These are phyloP conservation scores for Talaromyces sp. DNA, from an alignment of 2,329 filamentous ascomycete species.

Conservation along the genomic window DNA sequence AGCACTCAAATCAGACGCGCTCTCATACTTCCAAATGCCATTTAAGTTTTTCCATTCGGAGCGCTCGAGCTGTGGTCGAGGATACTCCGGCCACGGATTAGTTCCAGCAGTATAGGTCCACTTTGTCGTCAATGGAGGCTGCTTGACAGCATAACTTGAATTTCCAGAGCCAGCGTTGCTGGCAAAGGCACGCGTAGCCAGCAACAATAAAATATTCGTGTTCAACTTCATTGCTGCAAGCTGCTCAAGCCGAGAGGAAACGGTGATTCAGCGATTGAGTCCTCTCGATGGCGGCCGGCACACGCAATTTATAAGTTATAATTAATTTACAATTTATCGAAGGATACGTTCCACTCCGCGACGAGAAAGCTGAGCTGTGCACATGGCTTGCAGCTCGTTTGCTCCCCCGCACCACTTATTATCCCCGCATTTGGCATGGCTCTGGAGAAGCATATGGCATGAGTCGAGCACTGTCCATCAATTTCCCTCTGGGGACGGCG, in stretches of 20 bases:
- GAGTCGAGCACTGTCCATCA: not conserved
- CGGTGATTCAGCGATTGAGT: not conserved
- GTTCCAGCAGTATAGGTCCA: constrained; percentile 46
- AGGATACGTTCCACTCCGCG: too few relatives aligned
- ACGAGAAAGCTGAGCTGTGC: not conserved
- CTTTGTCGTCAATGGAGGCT: constrained; percentile 37
- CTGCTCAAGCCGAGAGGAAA: not conserved
- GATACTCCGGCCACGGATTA: constrained; percentile 47
- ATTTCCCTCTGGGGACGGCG: not conserved
- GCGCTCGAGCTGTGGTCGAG: constrained; percentile 42
- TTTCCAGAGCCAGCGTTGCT: not conserved
- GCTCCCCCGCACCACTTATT: not conserved
- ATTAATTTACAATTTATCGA: too few relatives aligned
- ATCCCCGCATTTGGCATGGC: not conserved
- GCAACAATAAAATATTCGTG: not conserved
- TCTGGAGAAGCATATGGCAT: not conserved
- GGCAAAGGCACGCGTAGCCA: not conserved
- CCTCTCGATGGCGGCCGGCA: too few relatives aligned
- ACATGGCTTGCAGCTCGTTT: not conserved
- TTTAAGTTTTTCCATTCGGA: constrained; percentile 47
- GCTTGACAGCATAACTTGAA: constrained; percentile 30
- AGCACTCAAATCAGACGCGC: constrained; percentile 33
- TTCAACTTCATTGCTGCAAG: not conserved
- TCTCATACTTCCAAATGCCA: constrained; percentile 44
- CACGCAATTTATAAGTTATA: too few relatives aligned